phyloP scores from a whole-genome alignment of 1,139 yeast genomes.

The Pichia cactophila region DNA sequence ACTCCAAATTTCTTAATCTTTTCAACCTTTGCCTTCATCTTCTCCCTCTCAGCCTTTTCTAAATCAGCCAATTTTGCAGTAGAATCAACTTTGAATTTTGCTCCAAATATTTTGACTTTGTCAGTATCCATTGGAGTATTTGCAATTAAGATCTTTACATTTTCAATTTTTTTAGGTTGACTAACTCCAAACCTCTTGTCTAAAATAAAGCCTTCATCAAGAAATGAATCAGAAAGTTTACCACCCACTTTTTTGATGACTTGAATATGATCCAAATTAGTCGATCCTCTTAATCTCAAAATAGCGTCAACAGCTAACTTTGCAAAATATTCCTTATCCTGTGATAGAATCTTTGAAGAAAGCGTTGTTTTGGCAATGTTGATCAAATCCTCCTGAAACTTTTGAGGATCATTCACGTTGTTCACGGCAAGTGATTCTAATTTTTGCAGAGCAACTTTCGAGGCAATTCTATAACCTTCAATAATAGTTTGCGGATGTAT shows the following conservation, averaged over 20 bases:
- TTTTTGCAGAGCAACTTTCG: slow-evolving; percentile 74
- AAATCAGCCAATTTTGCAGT: slow-evolving; percentile 91
- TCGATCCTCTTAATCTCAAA: slow-evolving; percentile 82
- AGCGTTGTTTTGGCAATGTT: slow-evolving; percentile 90
- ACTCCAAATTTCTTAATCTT: slow-evolving; percentile 78
- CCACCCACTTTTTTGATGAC: slow-evolving; percentile 93
- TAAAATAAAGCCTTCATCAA: slow-evolving; percentile 91
- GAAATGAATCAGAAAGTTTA: slow-evolving; percentile 79
- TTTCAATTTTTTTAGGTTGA: slow-evolving; percentile 79
- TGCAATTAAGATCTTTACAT: slow-evolving; percentile 85
- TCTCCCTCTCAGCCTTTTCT: slow-evolving; percentile 90
- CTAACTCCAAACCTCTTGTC: slow-evolving; percentile 90
- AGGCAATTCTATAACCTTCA: slow-evolving; percentile 89
- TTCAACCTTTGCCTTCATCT: slow-evolving; percentile 85
- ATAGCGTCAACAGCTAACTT: slow-evolving; percentile 92
- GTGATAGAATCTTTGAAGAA: slow-evolving; percentile 88
- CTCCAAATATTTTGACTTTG: slow-evolving; percentile 95
- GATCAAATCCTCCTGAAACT: slow-evolving; percentile 69
- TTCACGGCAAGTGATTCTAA: slow-evolving; percentile 73
- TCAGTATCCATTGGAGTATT: slow-evolving; percentile 97
- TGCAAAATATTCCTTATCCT: slow-evolving; percentile 85
- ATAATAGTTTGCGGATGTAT: slow-evolving; percentile 97
- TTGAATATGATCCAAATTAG: slow-evolving; percentile 92
- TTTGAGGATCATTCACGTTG: slow-evolving; percentile 51
- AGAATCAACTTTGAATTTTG: slow-evolving; percentile 93